These are phyloP conservation scores for Zygosaccharomyces bailii DNA, from an alignment of 805 yeast species.

Conservation along the genomic window DNA sequence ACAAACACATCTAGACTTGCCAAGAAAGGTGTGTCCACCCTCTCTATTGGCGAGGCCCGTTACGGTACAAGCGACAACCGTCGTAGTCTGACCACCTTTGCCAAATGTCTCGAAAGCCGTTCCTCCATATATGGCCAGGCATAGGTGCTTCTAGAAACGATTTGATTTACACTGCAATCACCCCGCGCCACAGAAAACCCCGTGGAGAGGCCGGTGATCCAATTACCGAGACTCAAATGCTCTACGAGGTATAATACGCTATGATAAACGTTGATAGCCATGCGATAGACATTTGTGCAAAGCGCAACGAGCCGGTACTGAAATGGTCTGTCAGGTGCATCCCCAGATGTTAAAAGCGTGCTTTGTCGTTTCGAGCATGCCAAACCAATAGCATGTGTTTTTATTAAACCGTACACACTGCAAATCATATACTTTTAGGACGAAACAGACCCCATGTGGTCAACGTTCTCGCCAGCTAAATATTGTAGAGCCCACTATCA, in stretches of 20 bases:
- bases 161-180: not conserved
- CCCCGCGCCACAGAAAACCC: not conserved
- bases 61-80: not conserved
- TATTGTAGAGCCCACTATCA: conserved; percentile 1
- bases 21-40: not conserved
- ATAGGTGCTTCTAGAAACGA: not conserved
- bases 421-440: not conserved
- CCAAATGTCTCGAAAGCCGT: not conserved
- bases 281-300: too few species aligned
- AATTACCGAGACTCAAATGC: not conserved
- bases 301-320: too few species aligned
- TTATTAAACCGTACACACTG: not conserved
- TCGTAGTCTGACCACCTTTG: not conserved
- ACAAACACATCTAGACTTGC: not conserved
- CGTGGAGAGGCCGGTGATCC: not conserved
- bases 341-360: too few species aligned
- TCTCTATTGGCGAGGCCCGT: not conserved
- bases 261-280: not conserved
- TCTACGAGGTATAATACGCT: not conserved
- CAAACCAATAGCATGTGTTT: not conserved
- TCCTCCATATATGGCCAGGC: not conserved
- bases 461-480: not conserved
- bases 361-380: too few species aligned
- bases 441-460: not conserved
- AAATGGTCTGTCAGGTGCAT: not conserved